Conservation (phyloP, 257 asterid species). For the Apocynum venetum region DNA sequence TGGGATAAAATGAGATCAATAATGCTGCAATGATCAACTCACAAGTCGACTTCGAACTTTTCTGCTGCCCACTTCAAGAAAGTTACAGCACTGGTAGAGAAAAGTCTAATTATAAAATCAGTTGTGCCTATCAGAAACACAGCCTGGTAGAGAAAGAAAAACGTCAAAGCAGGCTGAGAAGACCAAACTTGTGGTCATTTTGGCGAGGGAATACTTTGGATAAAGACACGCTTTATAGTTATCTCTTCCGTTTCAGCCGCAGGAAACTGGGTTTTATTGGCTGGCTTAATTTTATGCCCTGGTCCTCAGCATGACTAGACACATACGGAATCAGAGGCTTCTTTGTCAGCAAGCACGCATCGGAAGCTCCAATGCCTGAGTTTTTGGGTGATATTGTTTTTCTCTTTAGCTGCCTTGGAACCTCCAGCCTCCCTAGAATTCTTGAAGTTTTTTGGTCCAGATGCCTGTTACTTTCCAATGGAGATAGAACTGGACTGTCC, state of each 20-base stretch:
- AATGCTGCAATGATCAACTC: neutral
- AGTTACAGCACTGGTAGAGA: neutral
- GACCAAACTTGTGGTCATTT: too few species aligned
- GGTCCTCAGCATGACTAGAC: conserved; percentile 28
- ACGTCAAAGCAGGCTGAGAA: conserved; percentile 1
- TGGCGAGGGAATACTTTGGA: too few species aligned
- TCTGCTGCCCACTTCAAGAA: neutral
- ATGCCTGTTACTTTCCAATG: conserved; percentile 48
- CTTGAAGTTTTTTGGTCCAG: conserved; percentile 77
- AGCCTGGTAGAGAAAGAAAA: neutral
- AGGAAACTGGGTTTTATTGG: conserved; percentile 79
- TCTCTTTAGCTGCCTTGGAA: conserved; percentile 68
- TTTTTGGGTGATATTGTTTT: conserved; percentile 56
- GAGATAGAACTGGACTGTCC: conserved; percentile 42
- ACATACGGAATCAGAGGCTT: conserved; percentile 73
- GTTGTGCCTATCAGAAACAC: neutral
- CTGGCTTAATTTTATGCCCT: conserved; percentile 44
- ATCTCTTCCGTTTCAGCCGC: conserved; percentile 61
- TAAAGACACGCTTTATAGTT: conserved; percentile 20
- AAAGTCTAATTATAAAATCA: neutral
- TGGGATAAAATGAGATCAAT: conserved; percentile 1
- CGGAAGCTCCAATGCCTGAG: conserved; percentile 35
- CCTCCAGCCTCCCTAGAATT: conserved; percentile 86
- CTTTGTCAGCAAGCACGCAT: conserved; percentile 43
- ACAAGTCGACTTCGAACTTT: neutral